phyloP scores from a whole-genome alignment of 176 grass and related monocot genomes.

The Sorghum bicolor region Sorghum_bicolor_NCBIv3 NC_012878.2:52592501-52593000 shows the following conservation, averaged over 20 bases:
- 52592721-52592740: slow-evolving; percentile 98
- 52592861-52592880: not conserved
- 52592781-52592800: slow-evolving; percentile 95
- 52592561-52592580: slow-evolving; percentile 84
- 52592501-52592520: slow-evolving; percentile 90
- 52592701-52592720: slow-evolving; percentile 87
- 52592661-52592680: slow-evolving; percentile 21
- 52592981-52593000: slow-evolving; percentile 77
- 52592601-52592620: slow-evolving; percentile 23
- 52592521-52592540: slow-evolving; percentile 93
- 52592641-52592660: not conserved
- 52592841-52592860: slow-evolving; percentile 35
- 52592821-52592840: slow-evolving; percentile 99
- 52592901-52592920: not conserved
- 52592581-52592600: slow-evolving; percentile 90
- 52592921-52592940: slow-evolving; percentile 2
- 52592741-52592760: slow-evolving; percentile 88
- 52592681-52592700: slow-evolving; percentile 90
- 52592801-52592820: slow-evolving; percentile 87
- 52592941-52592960: slow-evolving; percentile 97
- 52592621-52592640: slow-evolving; percentile 5
- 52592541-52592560: slow-evolving; percentile 92
- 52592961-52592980: slow-evolving; percentile 90
- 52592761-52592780: slow-evolving; percentile 93
- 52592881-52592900: not conserved